Base-by-base conservation (phyloP, 441 rosid genomes). In the Brassica hybrid region DNA sequence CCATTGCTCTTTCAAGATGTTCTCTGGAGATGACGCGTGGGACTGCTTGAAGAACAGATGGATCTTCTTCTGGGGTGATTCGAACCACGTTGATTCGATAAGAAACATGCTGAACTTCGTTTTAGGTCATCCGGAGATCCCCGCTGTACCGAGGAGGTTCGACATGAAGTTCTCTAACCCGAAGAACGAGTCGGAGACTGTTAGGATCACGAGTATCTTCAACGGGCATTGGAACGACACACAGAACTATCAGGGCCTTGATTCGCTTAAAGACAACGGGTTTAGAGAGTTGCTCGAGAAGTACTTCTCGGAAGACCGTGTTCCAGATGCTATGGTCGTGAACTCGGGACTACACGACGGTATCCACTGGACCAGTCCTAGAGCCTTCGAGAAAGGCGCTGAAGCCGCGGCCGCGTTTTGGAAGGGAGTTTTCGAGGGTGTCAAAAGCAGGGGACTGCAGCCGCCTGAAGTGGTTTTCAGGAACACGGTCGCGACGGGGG, bases 11-110 rank as follows among this genome's bases (percentile, higher is more conserved):
- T 96, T 88, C 45, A 84, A 76, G 82, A 64, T 94, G 18, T 96
- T 88, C 72, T 57, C 87, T 0, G 85, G 85, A 6, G 89, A 82
- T 61, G 36, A 85, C 2, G 96, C 94, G 30, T 96, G 97, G 99
- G 81, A 83, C 74, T 96, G 99, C 65, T 82, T 96, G 78, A 88
- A 87, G 74, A 71, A 60, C 78, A 74, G 92, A 59, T 96, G 99
- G 99, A 83, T 96, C 72, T 96, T 96, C 94, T 96, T 96, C 72
- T 94, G 98, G 99, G 99, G 99, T 0, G 99, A 96, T 71, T 94
- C 99, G 0, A 96, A 96, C 85, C 99, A 96, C 32, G 99, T 96
- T 0, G 99, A 96, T 78, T 87, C 99, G 0, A 92, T 96, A 5
- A 85, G 98, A 76, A 96, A 96, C 86, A 84, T 88, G 88, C 83